Evolutionary conservation across 495 filamentous ascomycete genomes (phyloP), one percentile per base, ranked within the genome.

Genomic region (Hypomontagnella monticulosa): DNA sequence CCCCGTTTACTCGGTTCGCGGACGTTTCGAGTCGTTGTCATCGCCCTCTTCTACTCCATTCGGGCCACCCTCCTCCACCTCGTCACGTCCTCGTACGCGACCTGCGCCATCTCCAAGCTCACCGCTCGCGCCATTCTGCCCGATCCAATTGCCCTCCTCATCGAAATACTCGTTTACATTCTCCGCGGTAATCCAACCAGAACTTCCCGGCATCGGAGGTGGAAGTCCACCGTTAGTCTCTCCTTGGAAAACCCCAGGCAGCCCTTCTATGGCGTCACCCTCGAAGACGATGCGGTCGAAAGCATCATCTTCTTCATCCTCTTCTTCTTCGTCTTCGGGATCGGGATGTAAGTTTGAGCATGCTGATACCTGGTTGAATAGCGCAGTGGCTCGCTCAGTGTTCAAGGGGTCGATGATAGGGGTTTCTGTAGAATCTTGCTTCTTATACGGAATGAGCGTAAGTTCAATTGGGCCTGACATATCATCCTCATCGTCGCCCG

Each of bases 141-240:
- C 82, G 65, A 84, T 84, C 81, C 81, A 86, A 37, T 85, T 85
- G 4, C 84, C 84, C 0, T 85, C 78, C 15, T 66, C 80, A 49
- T 86, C 81, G 63, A 86, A 85, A 51, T 75, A 97, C 70, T 97
- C 86, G 49, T 89, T 83, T 73, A 97, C 91, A 76, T 99, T 99
- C 53, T 97, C 95, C 11, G 93, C 90, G 14, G 95, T 99, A 64
- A 99, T 97, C 95, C 95, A 99, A 2, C 93, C 93, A 0, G 86
- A 87, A 70, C 92, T 94, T 9, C 94, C 93, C 1, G 91, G 91
- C 73, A 95, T 83, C 3, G 91, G 87, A 10, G 90, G 88, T 38
- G 91, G 91, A 32, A 94, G 67, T 36, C 84, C 86, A 4, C 86
- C 85, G 62, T 81, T 77, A 33, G 57, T 58, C 19, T 70, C 71